Evolutionary conservation across 257 asterid species (phyloP).

Genomic region (Parsonsia alboflavescens): DNA sequence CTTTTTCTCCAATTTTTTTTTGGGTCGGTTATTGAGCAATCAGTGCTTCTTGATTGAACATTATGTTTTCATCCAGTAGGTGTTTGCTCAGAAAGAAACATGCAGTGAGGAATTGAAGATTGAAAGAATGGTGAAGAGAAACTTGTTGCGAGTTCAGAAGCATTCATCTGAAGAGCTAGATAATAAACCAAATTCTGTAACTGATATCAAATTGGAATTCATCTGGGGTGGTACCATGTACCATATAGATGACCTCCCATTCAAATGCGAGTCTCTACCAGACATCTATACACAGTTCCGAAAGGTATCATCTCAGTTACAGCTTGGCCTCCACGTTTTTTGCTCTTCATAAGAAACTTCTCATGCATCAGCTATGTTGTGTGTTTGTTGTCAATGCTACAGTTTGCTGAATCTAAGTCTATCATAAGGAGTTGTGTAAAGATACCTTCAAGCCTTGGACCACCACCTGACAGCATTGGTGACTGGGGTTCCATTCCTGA

Average conservation of each 20-base stretch:
- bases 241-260: constrained; percentile 87
- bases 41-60: constrained; percentile 3
- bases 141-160: constrained; percentile 28
- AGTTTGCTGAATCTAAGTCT: constrained; percentile 80
- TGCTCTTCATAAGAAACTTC: constrained; percentile 12
- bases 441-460: constrained; percentile 69
- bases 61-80: constrained; percentile 37
- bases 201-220: constrained; percentile 45
- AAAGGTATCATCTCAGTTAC: constrained; percentile 46
- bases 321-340: constrained; percentile 8
- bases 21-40: neutral
- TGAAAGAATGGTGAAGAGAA: constrained; percentile 55
- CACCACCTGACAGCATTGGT: constrained; percentile 44
- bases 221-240: constrained; percentile 85
- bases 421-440: constrained; percentile 54
- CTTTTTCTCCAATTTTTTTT: constrained; percentile 6
- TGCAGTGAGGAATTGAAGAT: constrained; percentile 89
- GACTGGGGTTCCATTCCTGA: constrained; percentile 92
- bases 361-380: constrained; percentile 3
- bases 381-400: constrained; percentile 26
- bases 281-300: constrained; percentile 90
- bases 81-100: constrained; percentile 92
- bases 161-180: constrained; percentile 29
- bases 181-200: constrained; percentile 19
- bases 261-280: constrained; percentile 54